Evolutionary conservation across 2,329 filamentous ascomycete genomes (phyloP).

Genomic region (Aspergillus sp.): DNA sequence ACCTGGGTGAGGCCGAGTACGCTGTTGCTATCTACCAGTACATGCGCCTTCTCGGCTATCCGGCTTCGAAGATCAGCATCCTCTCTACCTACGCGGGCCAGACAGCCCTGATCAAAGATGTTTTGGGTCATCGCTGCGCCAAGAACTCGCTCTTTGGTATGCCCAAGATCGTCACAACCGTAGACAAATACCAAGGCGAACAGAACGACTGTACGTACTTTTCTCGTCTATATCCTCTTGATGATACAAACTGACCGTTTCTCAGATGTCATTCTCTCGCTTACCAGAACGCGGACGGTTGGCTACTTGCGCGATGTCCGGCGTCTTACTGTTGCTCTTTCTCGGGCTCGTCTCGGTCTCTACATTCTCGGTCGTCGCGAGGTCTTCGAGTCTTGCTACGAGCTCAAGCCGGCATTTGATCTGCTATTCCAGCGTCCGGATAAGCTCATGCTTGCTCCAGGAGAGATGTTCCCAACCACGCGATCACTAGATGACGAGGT

Average conservation of each 20-base stretch:
- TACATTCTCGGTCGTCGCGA: constrained; percentile 87
- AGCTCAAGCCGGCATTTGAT: constrained; percentile 83
- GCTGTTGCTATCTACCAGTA: constrained; percentile 94
- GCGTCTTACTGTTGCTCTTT: constrained; percentile 89
- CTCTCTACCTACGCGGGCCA: constrained; percentile 94
- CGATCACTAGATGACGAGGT: constrained; percentile 51
- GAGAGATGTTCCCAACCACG: constrained; percentile 77
- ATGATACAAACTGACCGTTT: constrained; percentile 13
- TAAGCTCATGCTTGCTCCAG: constrained; percentile 75
- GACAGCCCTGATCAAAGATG: constrained; percentile 80
- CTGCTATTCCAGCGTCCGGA: constrained; percentile 73
- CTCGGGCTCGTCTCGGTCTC: constrained; percentile 83
- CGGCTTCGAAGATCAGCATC: constrained; percentile 78
- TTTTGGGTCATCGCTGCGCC: constrained; percentile 77
- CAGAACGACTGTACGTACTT: constrained; percentile 87
- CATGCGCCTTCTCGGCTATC: constrained; percentile 93
- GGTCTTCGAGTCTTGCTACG: constrained; percentile 84
- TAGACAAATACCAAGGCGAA: constrained; percentile 98
- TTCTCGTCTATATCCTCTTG: background rate
- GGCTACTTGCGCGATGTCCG: constrained; percentile 93
- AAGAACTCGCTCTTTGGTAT: constrained; percentile 82
- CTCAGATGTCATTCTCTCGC: constrained; percentile 84
- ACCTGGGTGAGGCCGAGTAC: constrained; percentile 95
- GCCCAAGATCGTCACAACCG: constrained; percentile 85
- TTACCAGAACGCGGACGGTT: constrained; percentile 82